Evolutionary conservation across 1,139 yeast species (phyloP).

Genomic region (Pneumocystis sp.): DNA sequence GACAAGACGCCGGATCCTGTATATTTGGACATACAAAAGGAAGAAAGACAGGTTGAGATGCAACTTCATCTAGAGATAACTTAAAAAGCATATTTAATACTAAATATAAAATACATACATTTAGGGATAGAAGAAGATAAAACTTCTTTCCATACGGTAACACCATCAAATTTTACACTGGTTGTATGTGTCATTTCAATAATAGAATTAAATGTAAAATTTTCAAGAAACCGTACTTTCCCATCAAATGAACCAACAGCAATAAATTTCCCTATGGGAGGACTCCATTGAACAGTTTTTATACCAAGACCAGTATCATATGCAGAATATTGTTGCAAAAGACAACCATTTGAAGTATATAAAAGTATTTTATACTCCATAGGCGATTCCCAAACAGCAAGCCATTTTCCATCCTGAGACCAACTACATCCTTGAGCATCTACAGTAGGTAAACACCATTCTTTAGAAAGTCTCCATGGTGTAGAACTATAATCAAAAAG

Average conservation of each 20-base stretch:
- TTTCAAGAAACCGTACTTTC: constrained; percentile 13
- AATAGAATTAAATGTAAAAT: constrained; percentile 16
- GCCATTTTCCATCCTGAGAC: constrained; percentile 18
- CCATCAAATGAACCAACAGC: constrained; percentile 16
- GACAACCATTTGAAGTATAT: constrained; percentile 12
- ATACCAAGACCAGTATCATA: constrained; percentile 9
- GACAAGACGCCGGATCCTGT: constrained; percentile 12
- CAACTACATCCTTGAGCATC: constrained; percentile 15
- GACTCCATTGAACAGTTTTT: constrained; percentile 12
- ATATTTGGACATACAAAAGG: constrained; percentile 10
- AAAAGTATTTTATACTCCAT: constrained; percentile 14
- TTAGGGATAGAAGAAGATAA: constrained; percentile 6
- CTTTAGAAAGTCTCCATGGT: constrained; percentile 3
- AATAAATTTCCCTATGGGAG: constrained; percentile 12
- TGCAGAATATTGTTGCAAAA: constrained; percentile 6
- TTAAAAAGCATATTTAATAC: background rate
- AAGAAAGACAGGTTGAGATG: constrained; percentile 11
- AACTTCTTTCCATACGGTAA: constrained; percentile 14
- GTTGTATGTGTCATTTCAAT: constrained; percentile 12
- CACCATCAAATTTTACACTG: constrained; percentile 7
- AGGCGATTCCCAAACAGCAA: constrained; percentile 15
- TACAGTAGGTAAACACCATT: constrained; percentile 9
- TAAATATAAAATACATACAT: constrained; percentile 3
- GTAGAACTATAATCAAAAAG: constrained; percentile 5
- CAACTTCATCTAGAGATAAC: background rate